phyloP scores from a whole-genome alignment of 108 stramenopile genomes.

The Fragilaria radians region DNA sequence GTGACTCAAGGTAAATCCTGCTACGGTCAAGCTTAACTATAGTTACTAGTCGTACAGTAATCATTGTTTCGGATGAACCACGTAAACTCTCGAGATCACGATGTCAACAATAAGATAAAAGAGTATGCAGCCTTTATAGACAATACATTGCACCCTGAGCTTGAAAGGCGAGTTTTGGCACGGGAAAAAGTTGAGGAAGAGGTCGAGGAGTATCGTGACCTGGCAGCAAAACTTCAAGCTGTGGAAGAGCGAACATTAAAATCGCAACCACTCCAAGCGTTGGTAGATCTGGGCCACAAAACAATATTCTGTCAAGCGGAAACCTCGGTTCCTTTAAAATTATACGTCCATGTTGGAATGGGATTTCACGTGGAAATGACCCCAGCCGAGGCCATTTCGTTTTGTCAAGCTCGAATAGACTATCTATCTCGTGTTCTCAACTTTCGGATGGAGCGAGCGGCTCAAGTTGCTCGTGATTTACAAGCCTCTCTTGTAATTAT shows the following conservation, averaged over 20 bases:
- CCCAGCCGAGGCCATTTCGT: constrained; percentile 38
- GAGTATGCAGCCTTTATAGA: constrained; percentile 33
- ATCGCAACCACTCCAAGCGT: background rate
- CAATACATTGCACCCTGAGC: constrained; percentile 30
- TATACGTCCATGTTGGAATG: constrained; percentile 66
- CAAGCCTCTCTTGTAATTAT: constrained; percentile 33
- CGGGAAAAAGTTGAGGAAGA: constrained; percentile 33
- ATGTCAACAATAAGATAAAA: constrained; percentile 6
- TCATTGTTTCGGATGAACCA: no score
- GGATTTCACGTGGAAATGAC: constrained; percentile 74
- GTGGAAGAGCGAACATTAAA: background rate
- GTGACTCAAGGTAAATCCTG: no score
- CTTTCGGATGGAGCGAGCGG: constrained; percentile 21
- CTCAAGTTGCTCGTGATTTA: constrained; percentile 28
- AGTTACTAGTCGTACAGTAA: no score
- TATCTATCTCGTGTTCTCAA: constrained; percentile 24
- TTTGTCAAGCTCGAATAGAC: constrained; percentile 26
- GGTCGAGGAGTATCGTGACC: constrained; percentile 26
- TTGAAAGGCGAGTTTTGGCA: constrained; percentile 25
- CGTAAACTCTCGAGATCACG: background rate
- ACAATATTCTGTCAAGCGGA: constrained; percentile 49
- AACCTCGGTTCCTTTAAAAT: constrained; percentile 24
- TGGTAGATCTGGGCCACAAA: constrained; percentile 46
- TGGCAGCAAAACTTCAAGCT: constrained; percentile 14
- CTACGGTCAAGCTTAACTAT: no score